Percentiles rank a stretch among this genome's conserved stretches.
These are phyloP conservation scores for Malus hybrid DNA, from an alignment of 331 rosid genomes.

Conservation along the genomic window DNA sequence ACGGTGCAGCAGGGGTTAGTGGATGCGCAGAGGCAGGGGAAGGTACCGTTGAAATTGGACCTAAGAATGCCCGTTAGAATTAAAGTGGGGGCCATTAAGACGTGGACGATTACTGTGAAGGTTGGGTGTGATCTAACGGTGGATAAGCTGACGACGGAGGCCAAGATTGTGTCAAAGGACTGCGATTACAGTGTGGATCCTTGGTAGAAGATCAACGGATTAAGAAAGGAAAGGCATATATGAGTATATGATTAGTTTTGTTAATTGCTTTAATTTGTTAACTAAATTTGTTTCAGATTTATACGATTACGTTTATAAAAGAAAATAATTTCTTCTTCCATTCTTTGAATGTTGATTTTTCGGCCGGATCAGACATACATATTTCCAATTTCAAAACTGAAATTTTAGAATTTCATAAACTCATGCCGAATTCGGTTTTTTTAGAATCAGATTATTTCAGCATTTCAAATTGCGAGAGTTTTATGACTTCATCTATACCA, in stretches of 20 bases:
- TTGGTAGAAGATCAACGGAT: constrained; percentile 22
- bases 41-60: constrained; percentile 40
- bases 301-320: neutral
- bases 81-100: constrained; percentile 41
- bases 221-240: neutral
- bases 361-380: too few relatives aligned
- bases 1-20: constrained; percentile 16
- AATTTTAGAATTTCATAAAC: too few relatives aligned
- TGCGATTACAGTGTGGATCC: constrained; percentile 42
- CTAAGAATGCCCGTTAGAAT: constrained; percentile 46
- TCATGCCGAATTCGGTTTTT: too few relatives aligned
- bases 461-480: too few relatives aligned
- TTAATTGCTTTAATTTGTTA: neutral
- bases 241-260: neutral
- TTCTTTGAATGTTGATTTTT: too few relatives aligned
- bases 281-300: neutral
- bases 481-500: too few relatives aligned
- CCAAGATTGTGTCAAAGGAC: constrained; percentile 35
- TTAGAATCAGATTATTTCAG: too few relatives aligned
- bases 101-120: constrained; percentile 59
- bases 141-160: constrained; percentile 34
- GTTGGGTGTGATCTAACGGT: constrained; percentile 47
- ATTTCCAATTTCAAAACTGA: too few relatives aligned
- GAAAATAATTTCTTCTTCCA: too few relatives aligned
- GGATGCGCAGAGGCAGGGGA: constrained; percentile 26